These are phyloP conservation scores for Neurospora sp. DNA, from an alignment of 495 filamentous ascomycete species.

Conservation along the genomic window DNA sequence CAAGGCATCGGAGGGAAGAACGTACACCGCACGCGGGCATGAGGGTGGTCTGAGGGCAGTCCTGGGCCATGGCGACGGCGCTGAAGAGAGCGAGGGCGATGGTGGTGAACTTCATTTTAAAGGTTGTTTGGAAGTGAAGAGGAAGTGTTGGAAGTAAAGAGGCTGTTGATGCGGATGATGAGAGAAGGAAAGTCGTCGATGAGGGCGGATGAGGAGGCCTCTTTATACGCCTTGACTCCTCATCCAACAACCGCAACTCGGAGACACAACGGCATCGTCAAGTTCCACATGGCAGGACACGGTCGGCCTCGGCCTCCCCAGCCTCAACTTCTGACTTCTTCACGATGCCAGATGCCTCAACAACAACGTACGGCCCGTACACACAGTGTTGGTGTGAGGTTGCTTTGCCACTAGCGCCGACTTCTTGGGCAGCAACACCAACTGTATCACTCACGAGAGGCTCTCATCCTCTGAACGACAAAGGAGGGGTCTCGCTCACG, in stretches of 20 bases:
- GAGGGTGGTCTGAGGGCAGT: neutral
- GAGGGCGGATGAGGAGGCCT: neutral
- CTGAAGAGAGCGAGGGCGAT: neutral
- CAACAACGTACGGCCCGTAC: neutral
- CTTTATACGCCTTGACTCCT: neutral
- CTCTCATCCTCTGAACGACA: neutral
- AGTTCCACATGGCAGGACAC: neutral
- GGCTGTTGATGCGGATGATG: neutral
- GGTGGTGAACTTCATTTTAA: constrained; percentile 3
- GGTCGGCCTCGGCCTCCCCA: neutral
- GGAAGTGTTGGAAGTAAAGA: neutral
- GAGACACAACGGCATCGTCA: neutral
- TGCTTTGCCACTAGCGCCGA: neutral
- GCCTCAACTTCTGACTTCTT: neutral
- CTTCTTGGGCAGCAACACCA: neutral
- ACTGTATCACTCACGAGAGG: neutral
- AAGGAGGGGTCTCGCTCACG: neutral
- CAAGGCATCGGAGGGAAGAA: neutral
- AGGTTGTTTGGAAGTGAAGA: neutral
- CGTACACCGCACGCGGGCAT: constrained; percentile 2
- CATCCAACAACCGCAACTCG: neutral
- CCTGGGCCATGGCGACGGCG: neutral
- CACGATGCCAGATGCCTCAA: neutral
- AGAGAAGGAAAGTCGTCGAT: neutral
- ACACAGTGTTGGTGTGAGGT: neutral